These are phyloP conservation scores for Tetratostichococcus sp. DNA, from an alignment of 139 green algal species.

Conservation along the genomic window DNA sequence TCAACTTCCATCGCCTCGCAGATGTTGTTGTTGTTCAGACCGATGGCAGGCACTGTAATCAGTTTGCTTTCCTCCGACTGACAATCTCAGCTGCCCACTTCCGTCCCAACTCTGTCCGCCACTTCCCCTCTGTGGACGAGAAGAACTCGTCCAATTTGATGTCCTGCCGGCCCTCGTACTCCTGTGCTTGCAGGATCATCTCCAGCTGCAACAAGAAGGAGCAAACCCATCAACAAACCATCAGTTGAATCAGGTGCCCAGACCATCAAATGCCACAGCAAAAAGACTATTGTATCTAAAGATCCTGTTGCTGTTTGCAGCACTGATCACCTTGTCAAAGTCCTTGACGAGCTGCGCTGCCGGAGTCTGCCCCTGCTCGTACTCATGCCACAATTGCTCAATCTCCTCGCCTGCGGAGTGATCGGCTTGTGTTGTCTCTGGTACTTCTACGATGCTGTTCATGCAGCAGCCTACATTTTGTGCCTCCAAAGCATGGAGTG, in stretches of 20 bases:
- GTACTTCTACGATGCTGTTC: too few relatives aligned
- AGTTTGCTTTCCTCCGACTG: neutral
- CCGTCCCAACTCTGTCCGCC: slow-evolving; percentile 63
- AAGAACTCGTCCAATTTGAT: slow-evolving; percentile 84
- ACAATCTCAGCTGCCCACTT: slow-evolving; percentile 46
- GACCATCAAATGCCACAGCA: too few relatives aligned
- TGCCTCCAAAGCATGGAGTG: too few relatives aligned
- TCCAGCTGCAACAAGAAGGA: slow-evolving; percentile 42
- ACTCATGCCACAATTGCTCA: slow-evolving; percentile 81
- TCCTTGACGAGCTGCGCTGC: slow-evolving; percentile 93
- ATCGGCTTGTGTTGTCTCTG: too few relatives aligned
- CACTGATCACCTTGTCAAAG: slow-evolving; percentile 90
- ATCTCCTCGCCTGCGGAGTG: slow-evolving; percentile 62
- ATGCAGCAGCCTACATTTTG: too few relatives aligned
- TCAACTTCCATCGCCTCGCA: too few relatives aligned
- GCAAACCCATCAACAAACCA: neutral
- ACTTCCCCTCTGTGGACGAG: slow-evolving; percentile 68
- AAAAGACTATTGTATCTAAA: too few relatives aligned
- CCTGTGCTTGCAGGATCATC: slow-evolving; percentile 77
- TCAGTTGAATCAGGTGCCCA: too few relatives aligned
- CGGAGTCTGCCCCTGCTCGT: slow-evolving; percentile 66
- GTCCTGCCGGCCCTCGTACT: slow-evolving; percentile 77
- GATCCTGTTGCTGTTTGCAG: too few relatives aligned
- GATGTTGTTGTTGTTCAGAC: too few relatives aligned
- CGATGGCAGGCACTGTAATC: too few relatives aligned